phyloP scores from a whole-genome alignment of 768 basidiomycete species.

The Suillus discolor region DNA sequence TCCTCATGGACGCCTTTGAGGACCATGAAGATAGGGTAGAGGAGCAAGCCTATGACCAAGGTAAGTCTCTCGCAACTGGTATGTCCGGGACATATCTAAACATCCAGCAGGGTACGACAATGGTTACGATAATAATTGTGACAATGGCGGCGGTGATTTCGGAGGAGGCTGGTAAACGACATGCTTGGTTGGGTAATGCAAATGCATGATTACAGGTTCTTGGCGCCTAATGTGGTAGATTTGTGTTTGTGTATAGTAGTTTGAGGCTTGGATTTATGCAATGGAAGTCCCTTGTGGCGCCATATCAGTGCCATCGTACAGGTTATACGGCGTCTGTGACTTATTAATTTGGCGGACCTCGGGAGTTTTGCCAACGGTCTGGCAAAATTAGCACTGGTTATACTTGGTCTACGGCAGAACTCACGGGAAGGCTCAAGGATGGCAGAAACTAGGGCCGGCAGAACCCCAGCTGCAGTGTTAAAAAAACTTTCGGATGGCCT shows the following conservation, averaged over 20 bases:
- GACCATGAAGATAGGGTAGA: conserved; percentile 37
- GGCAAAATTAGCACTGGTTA: too few relatives aligned
- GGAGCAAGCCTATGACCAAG: conserved; percentile 37
- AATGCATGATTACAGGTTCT: neutral
- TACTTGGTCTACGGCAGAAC: too few relatives aligned
- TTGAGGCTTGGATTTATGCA: neutral
- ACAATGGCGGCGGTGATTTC: conserved; percentile 10
- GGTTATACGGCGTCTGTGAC: neutral
- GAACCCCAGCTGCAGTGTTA: too few relatives aligned
- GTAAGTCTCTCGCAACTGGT: conserved; percentile 19
- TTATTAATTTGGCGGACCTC: neutral
- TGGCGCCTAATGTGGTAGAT: neutral
- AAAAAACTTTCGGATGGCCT: too few relatives aligned
- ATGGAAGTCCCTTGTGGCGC: neutral
- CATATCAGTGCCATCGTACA: neutral
- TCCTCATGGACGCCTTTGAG: conserved; percentile 56
- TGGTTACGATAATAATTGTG: conserved; percentile 21
- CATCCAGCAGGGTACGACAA: conserved; percentile 31
- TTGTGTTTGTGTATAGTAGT: neutral
- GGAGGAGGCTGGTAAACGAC: conserved; percentile 16
- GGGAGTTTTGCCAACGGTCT: too few relatives aligned
- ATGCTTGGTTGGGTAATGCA: neutral
- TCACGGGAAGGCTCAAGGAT: too few relatives aligned
- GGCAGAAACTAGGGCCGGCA: too few relatives aligned
- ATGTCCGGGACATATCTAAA: neutral